Base-by-base conservation (phyloP, 2,329 filamentous ascomycete species). In the Orbilia javanica region DNA sequence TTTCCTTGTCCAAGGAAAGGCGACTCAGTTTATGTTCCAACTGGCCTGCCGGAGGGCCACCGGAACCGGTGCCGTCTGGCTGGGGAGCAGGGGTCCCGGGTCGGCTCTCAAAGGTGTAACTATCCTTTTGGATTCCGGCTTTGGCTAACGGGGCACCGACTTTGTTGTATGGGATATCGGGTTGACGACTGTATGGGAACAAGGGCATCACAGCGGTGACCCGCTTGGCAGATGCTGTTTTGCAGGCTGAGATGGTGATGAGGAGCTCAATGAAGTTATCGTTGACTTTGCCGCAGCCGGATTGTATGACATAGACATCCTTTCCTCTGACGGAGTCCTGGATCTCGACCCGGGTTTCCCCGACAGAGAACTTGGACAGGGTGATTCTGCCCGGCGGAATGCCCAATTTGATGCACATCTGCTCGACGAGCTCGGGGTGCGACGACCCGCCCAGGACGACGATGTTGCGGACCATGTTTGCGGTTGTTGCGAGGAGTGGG, bases 171-270 rank as follows among this genome's bases (percentile, higher is more conserved):
- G 96, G 96, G 79, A 97, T 90, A 83, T 99, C 96, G 81, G 93
- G 95, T 84, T 99, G 96, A 82, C 96, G 89, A 77, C 94, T 97
- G 87, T 99, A 99, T 0, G 96, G 96, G 85, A 99, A 99, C 68
- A 98, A 88, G 44, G 96, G 96, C 57, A 97, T 90, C 55, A 99
- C 94, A 67, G 93, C 96, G 48, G 95, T 98, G 82, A 99, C 94
- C 82, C 93, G 89, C 84, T 92, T 93, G 31, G 96, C 96, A 46
- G 94, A 97, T 81, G 94, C 94, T 11, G 92, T 91, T 86, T 97
- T 97, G 89, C 96, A 98, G 79, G 96, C 96, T n/a, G 93, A 97
- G 82, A 98, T 95, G 86, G 96, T 97, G 86, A 98, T 97, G 84
- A 97, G 92, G 62, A 98, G 90, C 84, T 99, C 96, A 86, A 99